phyloP scores from a whole-genome alignment of 257 asterid species.

The Echites panduratus region DNA sequence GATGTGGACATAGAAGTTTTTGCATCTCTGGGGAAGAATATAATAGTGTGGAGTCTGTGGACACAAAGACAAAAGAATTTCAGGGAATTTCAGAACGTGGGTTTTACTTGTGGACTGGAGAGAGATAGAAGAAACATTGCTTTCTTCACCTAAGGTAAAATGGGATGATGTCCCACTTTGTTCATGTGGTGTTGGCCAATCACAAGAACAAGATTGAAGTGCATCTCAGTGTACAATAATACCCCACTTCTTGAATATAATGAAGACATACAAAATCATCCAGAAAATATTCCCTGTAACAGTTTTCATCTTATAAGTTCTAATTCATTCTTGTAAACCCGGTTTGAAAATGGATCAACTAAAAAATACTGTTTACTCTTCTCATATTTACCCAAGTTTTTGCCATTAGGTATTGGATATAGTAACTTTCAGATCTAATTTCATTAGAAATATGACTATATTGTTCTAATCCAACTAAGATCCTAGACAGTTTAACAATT shows the following conservation, averaged over 20 bases:
- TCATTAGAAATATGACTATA: too few species aligned
- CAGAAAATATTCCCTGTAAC: background rate
- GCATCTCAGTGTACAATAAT: slow-evolving; percentile 18
- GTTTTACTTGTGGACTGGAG: background rate
- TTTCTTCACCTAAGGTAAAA: slow-evolving; percentile 3
- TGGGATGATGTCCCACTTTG: slow-evolving; percentile 9
- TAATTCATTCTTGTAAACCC: background rate
- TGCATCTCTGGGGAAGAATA: background rate
- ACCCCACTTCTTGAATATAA: slow-evolving; percentile 12
- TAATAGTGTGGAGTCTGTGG: background rate
- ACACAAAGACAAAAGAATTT: background rate
- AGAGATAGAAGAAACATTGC: background rate
- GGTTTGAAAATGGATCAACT: background rate
- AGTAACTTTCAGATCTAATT: too few species aligned
- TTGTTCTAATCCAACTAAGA: too few species aligned
- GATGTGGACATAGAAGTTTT: background rate
- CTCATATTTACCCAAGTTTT: background rate
- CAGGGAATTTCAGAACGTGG: slow-evolving; percentile 4
- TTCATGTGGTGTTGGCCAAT: slow-evolving; percentile 17
- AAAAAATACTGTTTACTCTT: background rate
- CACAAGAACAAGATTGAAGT: background rate
- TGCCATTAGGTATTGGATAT: background rate
- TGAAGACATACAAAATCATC: slow-evolving; percentile 10
- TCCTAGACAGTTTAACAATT: background rate
- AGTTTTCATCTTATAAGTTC: background rate